Evolutionary conservation across 768 basidiomycete species (phyloP), one percentile per base, ranked within the genome.

Genomic region (Russula lepida): DNA sequence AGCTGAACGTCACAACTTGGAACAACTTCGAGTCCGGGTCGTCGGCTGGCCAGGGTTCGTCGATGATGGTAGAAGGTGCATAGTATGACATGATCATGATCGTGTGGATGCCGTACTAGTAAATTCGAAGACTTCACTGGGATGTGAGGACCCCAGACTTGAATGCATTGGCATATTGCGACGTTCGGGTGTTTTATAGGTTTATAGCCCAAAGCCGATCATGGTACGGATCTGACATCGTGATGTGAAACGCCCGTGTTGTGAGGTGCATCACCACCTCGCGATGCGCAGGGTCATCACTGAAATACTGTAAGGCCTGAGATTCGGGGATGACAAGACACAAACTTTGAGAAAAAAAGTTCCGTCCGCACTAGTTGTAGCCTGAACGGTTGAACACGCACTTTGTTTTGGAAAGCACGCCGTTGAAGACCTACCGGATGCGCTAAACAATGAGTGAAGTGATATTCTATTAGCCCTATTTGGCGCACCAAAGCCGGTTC

Each of bases 1-100:
- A 78, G 69, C 92, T 95, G 58, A 97, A 77, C 2, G 89, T 89
- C 69, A 91, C 89, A 58, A 94, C 81, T 74, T 97, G 93, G 67
- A 98, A 95, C 19, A 92, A 91, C 76, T 92, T n/a, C 49, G 30
- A 30, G 15, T 17, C 13, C 35, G 15, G 5, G 15, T 37, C 35
- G 35, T 37, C 17, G 35, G 5, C 35, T 6, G 48, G 13, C 30
- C 2, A 50, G 30, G 30, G 49, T 30, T 19, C 19, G n/a, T 47
- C 6, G 2, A 25, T 27, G 23, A 12, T 47, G 46, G 27, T 27
- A 4, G 21, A 25, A 46, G n/a, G n/a, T n/a, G n/a, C n/a, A n/a
- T n/a, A n/a, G n/a, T n/a, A n/a, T n/a, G n/a, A n/a, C n/a, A n/a
- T n/a, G n/a, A n/a, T n/a, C n/a, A n/a, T n/a, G n/a, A n/a, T n/a